Evolutionary conservation across 2,329 filamentous ascomycete species (phyloP), one percentile per base, ranked within the genome.

Genomic region (Hymenotorrendiella dingleyae): DNA sequence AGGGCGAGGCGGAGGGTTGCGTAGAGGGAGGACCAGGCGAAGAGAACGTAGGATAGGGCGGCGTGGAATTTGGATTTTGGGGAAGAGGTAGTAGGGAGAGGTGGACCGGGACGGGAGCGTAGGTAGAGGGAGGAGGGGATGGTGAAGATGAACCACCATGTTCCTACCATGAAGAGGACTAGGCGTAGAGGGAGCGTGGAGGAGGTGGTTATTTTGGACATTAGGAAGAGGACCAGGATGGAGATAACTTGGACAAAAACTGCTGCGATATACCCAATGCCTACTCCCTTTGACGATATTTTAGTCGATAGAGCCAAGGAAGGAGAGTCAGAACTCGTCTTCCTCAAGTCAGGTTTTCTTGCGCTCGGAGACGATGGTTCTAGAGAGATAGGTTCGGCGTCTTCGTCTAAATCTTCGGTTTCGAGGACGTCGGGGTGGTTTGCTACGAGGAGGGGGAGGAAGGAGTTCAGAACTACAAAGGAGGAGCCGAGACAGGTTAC

Each of bases 401-500:
- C 20, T n/a, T 39, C 34, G 12, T 36, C 34, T 12, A 35, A 20
- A 8, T 28, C 34, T 17, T 46, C n/a, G n/a, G n/a, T n/a, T n/a
- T n/a, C n/a, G n/a, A n/a, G 39, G 23, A 51, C 43, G 23, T 38
- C 16, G 1, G 86, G 82, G 62, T 97, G 89, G 56, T 94, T 81
- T 27, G 89, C 78, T 41, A 97, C 91, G 8, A 98, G 74, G 11
- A 97, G 69, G 0, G 93, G 93, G 32, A 98, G 70, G 58, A 96
- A 97, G 0, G 89, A 94, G 67, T 98, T 97, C 34, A 97, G 71
- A 16, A 97, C 73, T 3, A 97, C 93, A 61, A 95, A 96, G 0
- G 89, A 95, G 11, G 90, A 89, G 22, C 93, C 93, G 58, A 96
- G 93, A 30, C 87, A 90, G 1, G 88, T 93, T 60, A 97, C 96